Base-by-base conservation (phyloP, 2,329 filamentous ascomycete genomes). In the Lecanicillium sp. region DNA sequence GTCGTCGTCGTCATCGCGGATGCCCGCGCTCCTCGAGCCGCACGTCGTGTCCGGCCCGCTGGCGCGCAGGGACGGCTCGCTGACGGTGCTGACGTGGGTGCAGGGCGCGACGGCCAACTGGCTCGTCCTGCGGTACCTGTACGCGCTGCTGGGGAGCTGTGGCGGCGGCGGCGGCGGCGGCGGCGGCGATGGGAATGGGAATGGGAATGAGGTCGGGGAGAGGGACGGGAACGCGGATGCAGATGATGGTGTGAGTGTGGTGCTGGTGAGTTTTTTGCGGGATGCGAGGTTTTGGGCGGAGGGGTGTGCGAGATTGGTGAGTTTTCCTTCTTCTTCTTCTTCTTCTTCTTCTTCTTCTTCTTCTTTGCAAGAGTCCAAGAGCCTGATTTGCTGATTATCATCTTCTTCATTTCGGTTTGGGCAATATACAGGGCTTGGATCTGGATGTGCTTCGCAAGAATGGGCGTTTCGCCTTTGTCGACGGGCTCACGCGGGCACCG, bases 181-280 rank as follows among this genome's bases (percentile, higher is more conserved):
- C 1, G 32, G 23, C 4, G 4, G 19, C n/a, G n/a, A n/a, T n/a
- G n/a, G n/a, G n/a, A n/a, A n/a, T n/a, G n/a, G n/a, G n/a, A n/a
- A n/a, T n/a, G n/a, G n/a, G n/a, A n/a, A n/a, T n/a, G n/a, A n/a
- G n/a, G n/a, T n/a, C n/a, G 49, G 35, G 19, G 29, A 54, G 60
- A 55, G 3, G 58, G 60, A 53, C 58, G 58, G 27, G 54, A 49
- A 32, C 30, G 53, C 45, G 33, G 51, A 57, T 23, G 48, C 32
- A 14, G 55, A 56, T 12, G 60, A 61, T 10, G 67, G 68, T 36
- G 67, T 64, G 21, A 75, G 71, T 42, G 77, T 96, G 1, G 73
- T 95, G 3, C 72, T 96, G 3, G 81, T 93, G 50, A 94, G 87
- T 68, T 95, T 93, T 67, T 69, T 95, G 66, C 77, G 87, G 51